Conservation (phyloP, 768 basidiomycete genomes). For the Tricholoma sp. region DNA sequence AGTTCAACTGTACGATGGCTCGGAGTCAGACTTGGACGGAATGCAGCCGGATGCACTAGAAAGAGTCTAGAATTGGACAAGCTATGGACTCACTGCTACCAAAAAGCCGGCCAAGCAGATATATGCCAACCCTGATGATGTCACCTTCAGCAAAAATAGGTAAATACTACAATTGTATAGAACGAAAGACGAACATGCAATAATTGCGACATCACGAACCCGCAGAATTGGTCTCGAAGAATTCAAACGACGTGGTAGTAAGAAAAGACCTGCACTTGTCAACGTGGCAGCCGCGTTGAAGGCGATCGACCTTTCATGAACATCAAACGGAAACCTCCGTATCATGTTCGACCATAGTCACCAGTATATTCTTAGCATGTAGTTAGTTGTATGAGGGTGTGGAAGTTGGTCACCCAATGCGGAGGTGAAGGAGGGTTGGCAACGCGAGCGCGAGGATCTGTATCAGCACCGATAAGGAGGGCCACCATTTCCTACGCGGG, state of each 20-base stretch:
- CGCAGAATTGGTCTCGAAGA: neutral
- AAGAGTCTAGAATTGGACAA: too few relatives aligned
- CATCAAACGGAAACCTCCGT: neutral
- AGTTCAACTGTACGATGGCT: neutral
- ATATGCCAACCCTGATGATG: conserved; percentile 50
- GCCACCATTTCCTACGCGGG: too few relatives aligned
- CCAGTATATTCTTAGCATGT: too few relatives aligned
- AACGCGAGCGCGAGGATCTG: too few relatives aligned
- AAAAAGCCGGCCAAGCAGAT: conserved; percentile 53
- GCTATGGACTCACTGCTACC: conserved; percentile 10
- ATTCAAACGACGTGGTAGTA: neutral
- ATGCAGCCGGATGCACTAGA: too few relatives aligned
- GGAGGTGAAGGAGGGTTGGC: too few relatives aligned
- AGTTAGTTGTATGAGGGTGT: too few relatives aligned
- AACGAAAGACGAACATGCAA: conserved; percentile 27
- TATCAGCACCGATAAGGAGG: neutral
- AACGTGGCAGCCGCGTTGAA: neutral
- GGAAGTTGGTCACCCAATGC: too few relatives aligned
- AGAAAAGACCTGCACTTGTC: neutral
- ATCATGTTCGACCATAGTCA: too few relatives aligned
- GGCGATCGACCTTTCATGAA: neutral
- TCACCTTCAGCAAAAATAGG: conserved; percentile 36
- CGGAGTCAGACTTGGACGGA: too few relatives aligned
- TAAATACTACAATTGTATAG: neutral
- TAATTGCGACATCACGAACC: conserved; percentile 8